These are phyloP conservation scores for Geotrichum australiense DNA, from an alignment of 1,139 yeast genomes.

Conservation along the genomic window DNA sequence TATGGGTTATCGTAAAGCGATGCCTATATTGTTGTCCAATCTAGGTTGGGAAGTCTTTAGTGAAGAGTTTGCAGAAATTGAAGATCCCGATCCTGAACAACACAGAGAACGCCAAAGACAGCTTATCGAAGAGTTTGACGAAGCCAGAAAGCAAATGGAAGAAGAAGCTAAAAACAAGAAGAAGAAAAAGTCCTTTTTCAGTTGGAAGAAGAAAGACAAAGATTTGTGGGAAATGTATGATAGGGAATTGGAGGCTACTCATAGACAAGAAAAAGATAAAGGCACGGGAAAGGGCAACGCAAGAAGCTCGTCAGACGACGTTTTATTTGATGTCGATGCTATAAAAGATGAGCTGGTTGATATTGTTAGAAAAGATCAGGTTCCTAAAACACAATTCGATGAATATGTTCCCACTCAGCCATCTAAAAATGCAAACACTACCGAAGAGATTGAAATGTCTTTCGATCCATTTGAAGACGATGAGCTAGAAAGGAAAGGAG, in stretches of 20 bases:
- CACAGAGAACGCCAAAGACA: constrained; percentile 71
- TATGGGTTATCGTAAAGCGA: constrained; percentile 90
- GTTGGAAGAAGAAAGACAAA: constrained; percentile 60
- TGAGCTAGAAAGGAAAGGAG: constrained; percentile 11
- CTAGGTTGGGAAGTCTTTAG: constrained; percentile 77
- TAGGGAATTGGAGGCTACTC: constrained; percentile 24
- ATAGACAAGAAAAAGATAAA: constrained; percentile 17
- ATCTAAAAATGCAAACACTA: background rate
- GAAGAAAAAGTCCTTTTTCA: constrained; percentile 35
- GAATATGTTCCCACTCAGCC: constrained; percentile 16
- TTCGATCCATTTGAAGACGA: constrained; percentile 18
- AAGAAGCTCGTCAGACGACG: constrained; percentile 14
- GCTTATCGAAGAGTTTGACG: constrained; percentile 75
- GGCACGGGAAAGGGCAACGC: constrained; percentile 11
- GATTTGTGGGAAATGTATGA: constrained; percentile 71
- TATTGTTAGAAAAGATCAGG: constrained; percentile 17
- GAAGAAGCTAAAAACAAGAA: constrained; percentile 30
- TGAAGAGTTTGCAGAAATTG: constrained; percentile 93
- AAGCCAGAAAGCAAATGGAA: constrained; percentile 55
- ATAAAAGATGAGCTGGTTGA: constrained; percentile 31
- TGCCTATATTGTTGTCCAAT: constrained; percentile 67
- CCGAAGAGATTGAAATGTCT: constrained; percentile 13
- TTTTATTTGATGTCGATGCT: constrained; percentile 37
- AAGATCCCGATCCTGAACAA: constrained; percentile 90
- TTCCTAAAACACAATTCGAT: constrained; percentile 5